A percentile compares a stretch with the other conserved stretches of the same genome.
Conservation (phyloP, 2,329 filamentous ascomycete genomes). For the Coniella lustricola region DNA sequence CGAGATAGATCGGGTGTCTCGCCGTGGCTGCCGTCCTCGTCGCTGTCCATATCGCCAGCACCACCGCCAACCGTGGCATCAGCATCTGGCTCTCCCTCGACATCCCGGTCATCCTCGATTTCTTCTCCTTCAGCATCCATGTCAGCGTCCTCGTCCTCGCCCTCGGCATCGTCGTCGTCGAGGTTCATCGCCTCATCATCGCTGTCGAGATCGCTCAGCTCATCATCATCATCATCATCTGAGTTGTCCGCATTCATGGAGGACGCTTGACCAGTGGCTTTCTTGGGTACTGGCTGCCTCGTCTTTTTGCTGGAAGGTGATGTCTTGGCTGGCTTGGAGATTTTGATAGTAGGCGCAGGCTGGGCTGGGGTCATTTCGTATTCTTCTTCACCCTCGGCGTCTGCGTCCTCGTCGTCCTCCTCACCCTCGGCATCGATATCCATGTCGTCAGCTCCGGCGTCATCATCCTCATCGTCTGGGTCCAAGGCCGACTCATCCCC, state of each 20-base stretch:
- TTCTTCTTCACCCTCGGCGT: conserved; percentile 45
- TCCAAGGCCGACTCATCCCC: conserved; percentile 27
- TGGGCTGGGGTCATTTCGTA: conserved; percentile 31
- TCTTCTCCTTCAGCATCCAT: conserved; percentile 33
- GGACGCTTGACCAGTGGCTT: conserved; percentile 19
- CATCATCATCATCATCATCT: conserved; percentile 51
- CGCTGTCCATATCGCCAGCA: conserved; percentile 34
- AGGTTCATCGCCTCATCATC: conserved; percentile 42
- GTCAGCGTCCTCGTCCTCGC: conserved; percentile 30
- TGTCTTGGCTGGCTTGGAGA: conserved; percentile 36
- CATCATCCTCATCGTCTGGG: conserved; percentile 34
- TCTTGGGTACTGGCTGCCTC: conserved; percentile 26
- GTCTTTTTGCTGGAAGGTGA: conserved; percentile 24
- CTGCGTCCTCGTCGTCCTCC: conserved; percentile 34
- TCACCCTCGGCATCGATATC: conserved; percentile 40
- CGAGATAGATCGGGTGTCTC: conserved; percentile 49
- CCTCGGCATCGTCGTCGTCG: conserved; percentile 26
- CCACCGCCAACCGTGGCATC: conserved; percentile 23
- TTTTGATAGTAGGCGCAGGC: conserved; percentile 39
- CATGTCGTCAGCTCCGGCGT: conserved; percentile 29
- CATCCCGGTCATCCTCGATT: conserved; percentile 31
- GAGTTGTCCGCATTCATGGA: conserved; percentile 35
- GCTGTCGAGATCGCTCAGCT: conserved; percentile 50
- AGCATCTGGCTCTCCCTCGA: conserved; percentile 30
- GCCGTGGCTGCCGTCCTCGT: conserved; percentile 38